Evolutionary conservation across 768 basidiomycete genomes (phyloP).

Genomic region (Hypholoma fasciculare): DNA sequence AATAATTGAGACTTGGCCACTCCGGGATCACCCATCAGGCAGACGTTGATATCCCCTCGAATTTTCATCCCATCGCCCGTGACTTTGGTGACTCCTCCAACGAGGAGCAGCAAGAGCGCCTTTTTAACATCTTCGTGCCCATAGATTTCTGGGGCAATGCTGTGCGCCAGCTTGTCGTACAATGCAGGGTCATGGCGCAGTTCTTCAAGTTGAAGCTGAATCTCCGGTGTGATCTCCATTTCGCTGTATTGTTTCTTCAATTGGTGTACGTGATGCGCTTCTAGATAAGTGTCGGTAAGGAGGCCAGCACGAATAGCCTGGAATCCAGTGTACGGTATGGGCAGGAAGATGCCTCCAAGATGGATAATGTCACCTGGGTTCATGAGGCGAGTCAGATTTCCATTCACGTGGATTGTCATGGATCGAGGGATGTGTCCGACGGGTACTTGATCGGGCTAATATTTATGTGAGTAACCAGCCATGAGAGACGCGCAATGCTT

Average conservation of each 20-base stretch:
- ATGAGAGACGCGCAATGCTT: constrained; percentile 15
- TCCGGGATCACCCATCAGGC: constrained; percentile 99
- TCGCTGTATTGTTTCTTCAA: constrained; percentile 97
- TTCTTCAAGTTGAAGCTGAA: constrained; percentile 65
- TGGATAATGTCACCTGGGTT: constrained; percentile 96
- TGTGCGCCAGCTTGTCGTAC: constrained; percentile 86
- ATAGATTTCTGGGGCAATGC: constrained; percentile 98
- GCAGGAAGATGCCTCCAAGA: constrained; percentile 95
- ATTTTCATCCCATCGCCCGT: constrained; percentile 99
- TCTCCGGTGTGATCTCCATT: constrained; percentile 89
- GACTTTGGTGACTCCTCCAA: constrained; percentile 94
- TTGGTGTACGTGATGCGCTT: constrained; percentile 87
- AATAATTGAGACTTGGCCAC: constrained; percentile 96
- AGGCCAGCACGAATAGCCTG: constrained; percentile 96
- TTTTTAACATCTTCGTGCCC: constrained; percentile 98
- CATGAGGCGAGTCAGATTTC: constrained; percentile 85
- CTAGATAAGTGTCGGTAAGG: constrained; percentile 95
- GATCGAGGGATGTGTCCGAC: constrained; percentile 98
- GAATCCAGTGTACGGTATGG: constrained; percentile 96
- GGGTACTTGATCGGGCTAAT: constrained; percentile 95
- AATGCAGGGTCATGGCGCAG: constrained; percentile 76
- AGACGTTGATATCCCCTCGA: constrained; percentile 95
- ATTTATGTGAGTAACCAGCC: background rate
- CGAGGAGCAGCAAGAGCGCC: constrained; percentile 85
- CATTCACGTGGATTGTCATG: constrained; percentile 96